These are phyloP conservation scores for Fraxinus xanthoxyloides DNA, from an alignment of 305 asterid species.

Conservation along the genomic window DNA sequence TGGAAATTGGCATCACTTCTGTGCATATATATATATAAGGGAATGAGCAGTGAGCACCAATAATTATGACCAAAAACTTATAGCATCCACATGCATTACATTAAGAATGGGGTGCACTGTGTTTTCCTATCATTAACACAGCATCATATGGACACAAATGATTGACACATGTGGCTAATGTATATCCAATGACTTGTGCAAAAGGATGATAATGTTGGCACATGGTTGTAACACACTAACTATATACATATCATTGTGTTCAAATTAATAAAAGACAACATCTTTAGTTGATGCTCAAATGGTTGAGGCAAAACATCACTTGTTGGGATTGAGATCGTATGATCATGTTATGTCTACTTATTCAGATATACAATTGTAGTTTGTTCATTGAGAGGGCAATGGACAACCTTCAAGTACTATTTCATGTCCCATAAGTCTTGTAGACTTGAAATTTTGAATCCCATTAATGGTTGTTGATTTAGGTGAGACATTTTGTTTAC, in stretches of 20 bases:
- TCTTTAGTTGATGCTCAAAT: not conserved
- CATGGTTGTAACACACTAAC: not conserved
- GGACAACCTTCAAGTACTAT: not conserved
- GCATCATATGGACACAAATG: conserved; percentile 22
- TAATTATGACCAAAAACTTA: not conserved
- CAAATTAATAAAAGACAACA: not conserved
- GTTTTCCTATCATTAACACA: not conserved
- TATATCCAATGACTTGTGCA: not conserved
- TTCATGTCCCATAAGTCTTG: not conserved
- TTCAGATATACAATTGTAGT: not conserved
- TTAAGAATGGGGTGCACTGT: not conserved
- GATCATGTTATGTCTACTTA: not conserved
- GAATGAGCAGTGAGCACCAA: not conserved
- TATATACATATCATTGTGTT: not conserved
- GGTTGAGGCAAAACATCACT: not conserved
- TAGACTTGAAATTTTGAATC: not conserved
- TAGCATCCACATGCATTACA: not conserved
- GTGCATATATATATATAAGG: no score
- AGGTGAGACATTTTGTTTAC: no score
- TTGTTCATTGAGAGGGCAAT: not conserved
- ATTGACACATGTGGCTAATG: conserved; percentile 25
- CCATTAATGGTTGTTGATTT: not conserved
- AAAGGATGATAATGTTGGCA: conserved; percentile 3
- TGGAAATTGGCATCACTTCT: not conserved
- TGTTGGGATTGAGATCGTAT: not conserved